A percentile compares a stretch with the other conserved stretches of the same genome.
Evolutionary conservation across 164 flowering plant genomes (phyloP).

Genomic region (Cinnamomum chago): DNA sequence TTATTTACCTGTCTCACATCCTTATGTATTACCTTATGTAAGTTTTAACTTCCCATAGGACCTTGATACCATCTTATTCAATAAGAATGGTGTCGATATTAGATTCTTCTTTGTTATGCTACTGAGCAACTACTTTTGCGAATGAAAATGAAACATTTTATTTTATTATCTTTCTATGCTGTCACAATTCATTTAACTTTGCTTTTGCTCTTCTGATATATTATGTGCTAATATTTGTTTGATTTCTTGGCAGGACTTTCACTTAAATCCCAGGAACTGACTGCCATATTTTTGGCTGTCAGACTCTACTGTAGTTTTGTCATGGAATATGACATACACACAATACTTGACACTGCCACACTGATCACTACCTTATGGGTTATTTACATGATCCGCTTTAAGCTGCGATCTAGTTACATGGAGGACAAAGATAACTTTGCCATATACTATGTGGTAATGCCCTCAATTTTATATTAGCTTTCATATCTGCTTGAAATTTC

Average conservation of each 20-base stretch:
- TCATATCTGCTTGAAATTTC: not conserved
- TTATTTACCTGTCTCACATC: not conserved
- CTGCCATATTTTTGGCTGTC: conserved; percentile 47
- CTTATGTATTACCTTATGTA: not conserved
- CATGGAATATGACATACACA: conserved; percentile 52
- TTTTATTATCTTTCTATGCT: too few species aligned
- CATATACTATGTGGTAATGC: conserved; percentile 37
- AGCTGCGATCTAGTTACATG: conserved; percentile 34
- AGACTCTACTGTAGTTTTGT: conserved; percentile 53
- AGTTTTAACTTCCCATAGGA: not conserved
- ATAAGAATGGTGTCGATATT: not conserved
- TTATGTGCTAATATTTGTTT: not conserved
- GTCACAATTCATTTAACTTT: not conserved
- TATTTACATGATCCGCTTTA: conserved; percentile 37
- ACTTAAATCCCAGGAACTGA: conserved; percentile 49
- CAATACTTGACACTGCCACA: conserved; percentile 47
- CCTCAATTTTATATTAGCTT: too few species aligned
- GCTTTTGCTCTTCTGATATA: not conserved
- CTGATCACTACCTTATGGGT: conserved; percentile 41
- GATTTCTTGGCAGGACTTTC: conserved; percentile 41
- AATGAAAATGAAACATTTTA: too few species aligned
- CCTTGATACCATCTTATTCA: not conserved
- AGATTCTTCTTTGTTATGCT: not conserved
- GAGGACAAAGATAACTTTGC: conserved; percentile 43
- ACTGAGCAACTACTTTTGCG: not conserved